Evolutionary conservation across 106 monocot genomes (phyloP), one percentile per base, ranked within the genome.

Genomic region (Phalaenopsis equestris): DNA sequence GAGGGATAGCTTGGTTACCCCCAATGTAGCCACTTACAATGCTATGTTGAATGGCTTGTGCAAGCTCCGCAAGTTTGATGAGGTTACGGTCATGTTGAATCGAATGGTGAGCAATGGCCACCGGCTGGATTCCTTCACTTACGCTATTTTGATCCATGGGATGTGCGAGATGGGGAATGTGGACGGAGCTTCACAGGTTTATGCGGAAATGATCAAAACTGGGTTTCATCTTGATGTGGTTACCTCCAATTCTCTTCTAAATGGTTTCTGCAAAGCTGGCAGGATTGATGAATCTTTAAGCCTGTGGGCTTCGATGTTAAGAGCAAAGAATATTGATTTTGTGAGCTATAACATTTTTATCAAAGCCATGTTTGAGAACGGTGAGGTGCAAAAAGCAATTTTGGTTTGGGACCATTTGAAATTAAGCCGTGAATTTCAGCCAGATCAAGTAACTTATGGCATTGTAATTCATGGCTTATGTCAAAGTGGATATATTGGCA

Each of bases 401-500:
- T 80, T 37, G 0, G 36, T 85, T 10, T 99, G 91, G 93, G 87
- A 87, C 77, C 36, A 57, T 52, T 83, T 94, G 75, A 72, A 79
- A 45, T 74, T 82, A 65, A 88, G 89, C 42, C 42, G 57, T 18
- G 46, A 42, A 41, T 90, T 78, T 75, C 10, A 4, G 75, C 86
- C 88, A 3, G 88, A 94, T 86, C 84, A 82, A 1, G 81, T 83
- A 1, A 89, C 90, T 79, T 91, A 81, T 78, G 91, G 91, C 67
- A 79, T 90, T 56, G n/a, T 99, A 38, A 87, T 94, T 77, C 92
- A 95, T 86, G 94, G 94, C 10, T 80, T 93, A 56, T 95, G 91
- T 56, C 83, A 91, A 78, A 87, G 84, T 21, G 93, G 94, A 73
- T 87, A 86, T 46, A 75, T 88, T 75, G 86, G 78, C 79, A 94